Base-by-base conservation (phyloP, 2,329 filamentous ascomycete genomes). In the Samsoniella hepiali region DNA sequence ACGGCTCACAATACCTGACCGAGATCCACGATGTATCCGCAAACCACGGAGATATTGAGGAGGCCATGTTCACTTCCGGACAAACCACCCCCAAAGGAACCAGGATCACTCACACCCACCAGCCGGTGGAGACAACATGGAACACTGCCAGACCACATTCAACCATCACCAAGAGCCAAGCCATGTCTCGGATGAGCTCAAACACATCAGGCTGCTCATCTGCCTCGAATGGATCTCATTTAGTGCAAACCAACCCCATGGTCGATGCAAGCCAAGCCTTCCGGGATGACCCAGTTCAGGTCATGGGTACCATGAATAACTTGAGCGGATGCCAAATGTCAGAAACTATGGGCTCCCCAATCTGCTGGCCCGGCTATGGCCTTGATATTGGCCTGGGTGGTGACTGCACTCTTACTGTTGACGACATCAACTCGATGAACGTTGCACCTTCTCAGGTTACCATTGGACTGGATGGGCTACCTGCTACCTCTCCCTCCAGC, bases 1-100 rank as follows among this genome's bases (percentile, higher is more conserved):
- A 86, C 81, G 82, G 82, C 72, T 71, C 81, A 83, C 84, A 85
- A 81, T 84, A 82, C 81, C 83, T 84, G 74, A 78, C 78, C 74
- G 79, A 81, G 68, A 82, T 79, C 73, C 75, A 79, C 72, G 80
- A 78, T 72, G 80, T 78, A 77, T 81, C 80, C 67, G 75, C 75
- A 68, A 77, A 79, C 68, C 75, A 78, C 70, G 81, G 79, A 79
- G 82, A 85, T 67, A 69, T 78, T 70, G 84, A 85, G 77, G 83
- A 85, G 63, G 83, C 78, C 74, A 74, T 81, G 70, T 82, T 81
- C 73, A 77, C 79, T 70, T 82, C 82, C 74, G 82, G 81, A 72
- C 81, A 84, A 67, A 80, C 79, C 72, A 84, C 82, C 63, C 81
- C 83, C 70, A 77, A 79, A 79, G 81, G 76, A 78, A 70, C 74